Evolutionary conservation across 2,329 filamentous ascomycete genomes (phyloP).

Genomic region (Pleomassaria siparia): DNA sequence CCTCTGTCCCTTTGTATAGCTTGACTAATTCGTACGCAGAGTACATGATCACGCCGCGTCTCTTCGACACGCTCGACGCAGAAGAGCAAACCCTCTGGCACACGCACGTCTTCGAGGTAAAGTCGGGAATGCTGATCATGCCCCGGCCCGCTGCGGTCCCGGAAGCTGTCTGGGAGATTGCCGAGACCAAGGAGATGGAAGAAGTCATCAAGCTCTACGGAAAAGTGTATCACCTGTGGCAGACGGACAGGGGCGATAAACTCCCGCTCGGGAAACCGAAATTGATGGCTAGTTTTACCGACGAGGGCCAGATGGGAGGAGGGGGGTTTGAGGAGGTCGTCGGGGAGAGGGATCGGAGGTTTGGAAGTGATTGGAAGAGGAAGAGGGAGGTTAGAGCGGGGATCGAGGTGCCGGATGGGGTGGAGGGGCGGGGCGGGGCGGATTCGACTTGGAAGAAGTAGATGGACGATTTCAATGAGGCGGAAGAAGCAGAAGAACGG

Average conservation of each 20-base stretch:
- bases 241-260: constrained; percentile 72
- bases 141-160: constrained; percentile 61
- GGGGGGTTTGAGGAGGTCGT: constrained; percentile 48
- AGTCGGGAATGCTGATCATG: constrained; percentile 79
- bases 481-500: too few species aligned
- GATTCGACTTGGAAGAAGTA: constrained; percentile 51
- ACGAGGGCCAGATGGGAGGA: constrained; percentile 51
- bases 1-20: background rate
- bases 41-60: constrained; percentile 79
- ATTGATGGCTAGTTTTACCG: constrained; percentile 65
- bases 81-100: constrained; percentile 80
- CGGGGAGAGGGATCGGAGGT: constrained; percentile 56
- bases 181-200: constrained; percentile 80
- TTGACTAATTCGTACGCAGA: constrained; percentile 47
- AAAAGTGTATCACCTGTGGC: constrained; percentile 86
- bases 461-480: too few species aligned
- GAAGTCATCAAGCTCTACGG: constrained; percentile 75
- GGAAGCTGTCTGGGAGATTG: constrained; percentile 67
- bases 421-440: constrained; percentile 52
- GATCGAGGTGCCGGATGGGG: constrained; percentile 53
- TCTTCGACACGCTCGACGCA: constrained; percentile 62
- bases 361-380: constrained; percentile 52
- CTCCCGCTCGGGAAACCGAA: constrained; percentile 63
- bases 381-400: constrained; percentile 58
- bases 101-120: constrained; percentile 73